phyloP scores from a whole-genome alignment of 768 basidiomycete species.

The Mycena chlorophos region DNA sequence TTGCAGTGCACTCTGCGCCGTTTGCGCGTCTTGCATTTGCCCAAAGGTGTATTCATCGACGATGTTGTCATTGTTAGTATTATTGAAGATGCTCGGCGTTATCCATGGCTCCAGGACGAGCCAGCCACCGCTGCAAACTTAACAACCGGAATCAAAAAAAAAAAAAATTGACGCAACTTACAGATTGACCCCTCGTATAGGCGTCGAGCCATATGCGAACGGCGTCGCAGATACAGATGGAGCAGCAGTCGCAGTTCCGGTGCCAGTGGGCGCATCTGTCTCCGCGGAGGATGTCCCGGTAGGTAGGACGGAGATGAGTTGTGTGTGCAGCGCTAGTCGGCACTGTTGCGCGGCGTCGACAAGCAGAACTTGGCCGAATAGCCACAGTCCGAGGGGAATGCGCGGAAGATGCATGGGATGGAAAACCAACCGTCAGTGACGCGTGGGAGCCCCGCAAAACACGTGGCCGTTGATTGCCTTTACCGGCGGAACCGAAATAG shows the following conservation, averaged over 20 bases:
- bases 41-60: conserved; percentile 68
- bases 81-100: conserved; percentile 70
- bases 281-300: not conserved
- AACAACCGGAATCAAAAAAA: not conserved
- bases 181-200: conserved; percentile 64
- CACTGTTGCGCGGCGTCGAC: conserved; percentile 32
- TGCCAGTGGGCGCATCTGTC: not conserved
- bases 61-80: conserved; percentile 54
- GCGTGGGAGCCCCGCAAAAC: not conserved
- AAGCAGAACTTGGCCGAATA: conserved; percentile 25
- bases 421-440: conserved; percentile 2
- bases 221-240: conserved; percentile 13
- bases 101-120: conserved; percentile 78
- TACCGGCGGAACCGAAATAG: no score
- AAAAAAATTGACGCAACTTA: conserved; percentile 33
- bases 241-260: not conserved
- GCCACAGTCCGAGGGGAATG: conserved; percentile 22
- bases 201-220: conserved; percentile 45
- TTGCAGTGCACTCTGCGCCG: conserved; percentile 44
- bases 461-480: not conserved
- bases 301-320: conserved; percentile 9
- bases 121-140: conserved; percentile 54
- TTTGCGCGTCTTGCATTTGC: conserved; percentile 44
- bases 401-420: conserved; percentile 11
- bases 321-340: conserved; percentile 23